Percentiles rank a stretch among this genome's conserved stretches.
Conservation (phyloP, 306 rosid genomes). For the Quercus agrifolia region DNA sequence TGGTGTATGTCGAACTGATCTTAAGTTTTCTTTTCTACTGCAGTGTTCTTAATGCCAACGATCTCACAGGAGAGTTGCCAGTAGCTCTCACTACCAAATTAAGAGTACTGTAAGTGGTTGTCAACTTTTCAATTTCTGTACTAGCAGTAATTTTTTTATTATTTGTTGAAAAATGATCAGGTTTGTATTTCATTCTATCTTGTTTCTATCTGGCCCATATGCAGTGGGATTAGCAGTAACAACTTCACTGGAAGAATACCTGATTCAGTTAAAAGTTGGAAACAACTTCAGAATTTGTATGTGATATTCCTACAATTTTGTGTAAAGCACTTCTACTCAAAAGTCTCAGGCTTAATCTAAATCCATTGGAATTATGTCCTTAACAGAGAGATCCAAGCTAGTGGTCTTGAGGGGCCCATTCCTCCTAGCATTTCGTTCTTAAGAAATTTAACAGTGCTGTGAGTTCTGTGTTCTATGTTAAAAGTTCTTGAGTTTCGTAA, state of each 20-base stretch:
- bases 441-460: slow-evolving; percentile 19
- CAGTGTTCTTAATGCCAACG: slow-evolving; percentile 22
- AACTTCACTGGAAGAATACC: slow-evolving; percentile 39
- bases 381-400: slow-evolving; percentile 27
- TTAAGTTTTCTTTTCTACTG: background rate
- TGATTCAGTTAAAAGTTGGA: slow-evolving; percentile 8
- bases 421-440: slow-evolving; percentile 22
- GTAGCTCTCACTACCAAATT: slow-evolving; percentile 15
- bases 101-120: slow-evolving; percentile 11
- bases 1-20: background rate
- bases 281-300: slow-evolving; percentile 9
- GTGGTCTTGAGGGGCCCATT: slow-evolving; percentile 32
- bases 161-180: background rate
- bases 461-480: slow-evolving; percentile 12
- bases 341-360: background rate
- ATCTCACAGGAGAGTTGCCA: slow-evolving; percentile 28
- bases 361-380: background rate
- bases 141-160: background rate
- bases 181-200: background rate
- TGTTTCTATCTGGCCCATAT: background rate
- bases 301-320: background rate
- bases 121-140: background rate
- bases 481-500: background rate
- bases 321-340: background rate
- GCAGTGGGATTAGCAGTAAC: slow-evolving; percentile 32